phyloP scores from a whole-genome alignment of 306 rosid genomes.

The Pyrus communis region DNA sequence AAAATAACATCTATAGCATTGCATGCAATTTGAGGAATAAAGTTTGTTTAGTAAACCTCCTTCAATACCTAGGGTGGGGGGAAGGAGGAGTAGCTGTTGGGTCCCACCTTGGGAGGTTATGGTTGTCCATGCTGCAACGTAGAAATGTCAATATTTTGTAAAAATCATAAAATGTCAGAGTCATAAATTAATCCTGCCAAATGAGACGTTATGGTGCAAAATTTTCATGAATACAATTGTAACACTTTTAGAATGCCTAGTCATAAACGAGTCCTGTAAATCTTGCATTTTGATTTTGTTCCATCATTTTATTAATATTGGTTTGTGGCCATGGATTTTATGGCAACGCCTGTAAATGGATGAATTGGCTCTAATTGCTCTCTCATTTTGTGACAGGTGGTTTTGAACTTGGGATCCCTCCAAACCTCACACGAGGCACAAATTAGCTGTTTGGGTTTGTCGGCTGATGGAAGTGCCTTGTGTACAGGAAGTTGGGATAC shows the following conservation, averaged over 20 bases:
- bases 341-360: neutral
- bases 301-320: neutral
- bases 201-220: neutral
- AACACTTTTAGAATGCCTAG: neutral
- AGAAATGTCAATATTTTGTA: neutral
- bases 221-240: neutral
- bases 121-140: neutral
- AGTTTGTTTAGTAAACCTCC: neutral
- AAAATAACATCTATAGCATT: neutral
- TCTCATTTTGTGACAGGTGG: constrained; percentile 49
- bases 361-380: neutral
- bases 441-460: constrained; percentile 87
- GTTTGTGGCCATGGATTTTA: neutral
- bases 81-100: neutral
- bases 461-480: constrained; percentile 98
- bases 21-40: neutral
- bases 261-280: neutral
- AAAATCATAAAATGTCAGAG: neutral
- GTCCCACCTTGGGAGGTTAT: neutral
- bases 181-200: neutral
- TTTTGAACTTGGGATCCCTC: constrained; percentile 86
- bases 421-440: constrained; percentile 71
- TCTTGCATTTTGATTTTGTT: neutral
- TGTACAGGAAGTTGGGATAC: constrained; percentile 98
- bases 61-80: neutral